Evolutionary conservation across 148 eudicot species (phyloP).

Genomic region (Rhododendron molle): DNA sequence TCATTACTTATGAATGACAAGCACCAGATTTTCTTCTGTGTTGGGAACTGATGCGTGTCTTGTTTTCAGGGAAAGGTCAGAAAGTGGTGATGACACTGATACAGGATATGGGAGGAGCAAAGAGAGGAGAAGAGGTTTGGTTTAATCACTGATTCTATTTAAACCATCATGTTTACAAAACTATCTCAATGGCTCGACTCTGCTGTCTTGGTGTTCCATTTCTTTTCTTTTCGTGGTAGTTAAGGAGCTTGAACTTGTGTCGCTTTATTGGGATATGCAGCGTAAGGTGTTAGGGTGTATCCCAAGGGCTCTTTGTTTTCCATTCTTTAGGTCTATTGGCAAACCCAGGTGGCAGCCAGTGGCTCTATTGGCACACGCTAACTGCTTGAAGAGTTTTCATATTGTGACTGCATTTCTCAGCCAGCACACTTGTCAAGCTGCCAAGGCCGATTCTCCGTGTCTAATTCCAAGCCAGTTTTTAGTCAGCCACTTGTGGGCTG

Average conservation of each 20-base stretch:
- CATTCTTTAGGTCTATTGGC: neutral
- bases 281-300: neutral
- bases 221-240: neutral
- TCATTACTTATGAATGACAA: neutral
- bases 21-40: constrained; percentile 1
- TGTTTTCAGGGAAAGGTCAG: constrained; percentile 44
- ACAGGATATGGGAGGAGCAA: constrained; percentile 28
- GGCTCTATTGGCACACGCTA: neutral
- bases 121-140: constrained; percentile 50
- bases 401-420: neutral
- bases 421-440: neutral
- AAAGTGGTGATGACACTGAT: constrained; percentile 34
- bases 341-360: neutral
- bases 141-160: neutral
- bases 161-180: neutral
- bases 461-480: neutral
- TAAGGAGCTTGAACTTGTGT: neutral
- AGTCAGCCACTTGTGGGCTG: neutral
- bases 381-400: neutral
- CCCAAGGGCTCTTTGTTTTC: neutral
- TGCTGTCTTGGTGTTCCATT: neutral
- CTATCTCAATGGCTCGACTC: neutral
- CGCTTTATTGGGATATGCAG: neutral
- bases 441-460: neutral
- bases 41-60: neutral